A percentile compares a stretch with the other conserved stretches of the same genome.
Evolutionary conservation across 495 filamentous ascomycete genomes (phyloP).

Genomic region (Letharia columbiana): DNA sequence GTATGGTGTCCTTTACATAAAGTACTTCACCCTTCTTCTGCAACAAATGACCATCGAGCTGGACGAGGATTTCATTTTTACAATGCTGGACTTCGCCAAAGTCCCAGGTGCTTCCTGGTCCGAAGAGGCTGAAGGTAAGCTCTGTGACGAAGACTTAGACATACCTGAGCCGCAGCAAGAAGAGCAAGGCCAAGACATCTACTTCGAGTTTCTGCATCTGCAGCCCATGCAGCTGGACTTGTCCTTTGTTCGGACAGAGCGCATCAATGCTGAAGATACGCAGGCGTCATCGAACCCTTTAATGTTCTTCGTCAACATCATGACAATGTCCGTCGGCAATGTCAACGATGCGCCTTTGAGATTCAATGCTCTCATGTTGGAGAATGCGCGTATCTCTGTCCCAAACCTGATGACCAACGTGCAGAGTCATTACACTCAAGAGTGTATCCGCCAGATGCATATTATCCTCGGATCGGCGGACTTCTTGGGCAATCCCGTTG

Average conservation of each 20-base stretch:
- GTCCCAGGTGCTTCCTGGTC: conserved; percentile 89
- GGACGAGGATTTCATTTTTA: conserved; percentile 96
- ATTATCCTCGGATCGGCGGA: conserved; percentile 94
- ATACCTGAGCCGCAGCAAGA: conserved; percentile 86
- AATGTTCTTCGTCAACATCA: conserved; percentile 96
- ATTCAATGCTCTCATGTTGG: conserved; percentile 86
- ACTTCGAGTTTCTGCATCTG: conserved; percentile 93
- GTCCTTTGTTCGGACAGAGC: conserved; percentile 92
- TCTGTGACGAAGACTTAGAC: conserved; percentile 82
- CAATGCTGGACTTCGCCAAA: conserved; percentile 90
- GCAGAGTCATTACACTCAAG: conserved; percentile 89
- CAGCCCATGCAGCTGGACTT: conserved; percentile 97
- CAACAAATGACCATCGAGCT: conserved; percentile 98
- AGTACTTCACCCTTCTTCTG: conserved; percentile 86
- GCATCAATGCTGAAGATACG: conserved; percentile 91
- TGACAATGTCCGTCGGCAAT: conserved; percentile 98
- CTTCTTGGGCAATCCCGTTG: conserved; percentile 97
- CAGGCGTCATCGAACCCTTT: conserved; percentile 78
- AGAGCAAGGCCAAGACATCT: conserved; percentile 80
- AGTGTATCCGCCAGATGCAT: conserved; percentile 89
- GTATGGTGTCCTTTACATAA: conserved; percentile 96
- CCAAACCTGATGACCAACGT: conserved; percentile 75
- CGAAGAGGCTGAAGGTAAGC: conserved; percentile 67
- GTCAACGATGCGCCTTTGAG: conserved; percentile 94
- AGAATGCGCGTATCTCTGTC: conserved; percentile 88